Base-by-base conservation (phyloP, 371 early-diverging fungal species). In the Pancytospora philotis region DNA sequence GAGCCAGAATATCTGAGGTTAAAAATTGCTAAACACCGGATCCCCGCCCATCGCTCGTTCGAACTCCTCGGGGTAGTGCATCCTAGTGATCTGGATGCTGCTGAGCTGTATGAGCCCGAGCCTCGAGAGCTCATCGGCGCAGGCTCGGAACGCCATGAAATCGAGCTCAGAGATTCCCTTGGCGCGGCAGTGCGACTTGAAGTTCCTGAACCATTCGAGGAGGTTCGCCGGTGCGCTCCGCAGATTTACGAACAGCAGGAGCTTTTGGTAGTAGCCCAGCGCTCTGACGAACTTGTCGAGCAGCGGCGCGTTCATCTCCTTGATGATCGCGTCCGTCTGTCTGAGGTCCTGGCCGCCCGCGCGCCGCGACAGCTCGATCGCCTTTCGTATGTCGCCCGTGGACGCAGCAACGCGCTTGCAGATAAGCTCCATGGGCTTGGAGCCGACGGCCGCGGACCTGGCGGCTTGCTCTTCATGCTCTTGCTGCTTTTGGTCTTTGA, bases 321-420 rank as follows among this genome's bases (percentile, higher is more conserved):
- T 66, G 65, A 73, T 62, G 66, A 63, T 32, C 31, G 49, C 51
- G 52, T 72, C 50, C 63, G 69, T 25, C 65, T 62, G 36, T 51
- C 53, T 32, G 58, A 62, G 4, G 65, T 71, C 25, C 3, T 53
- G 62, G 16, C 22, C 72, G 34, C 73, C 70, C 50, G 52, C 45
- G 0, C 62, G 62, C 30, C 30, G 34, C 59, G 51, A 31, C 22
- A 63, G 52, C 16, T 95, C 94, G 62, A 92, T 80, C 0, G 90
- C 91, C 16, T 92, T 85, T 38, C 98, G 85, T 27, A 93, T 93
- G 83, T 97, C 98, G 0, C 96, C 96, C 52, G 89, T 88, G 2
- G 95, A 88, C 0, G 90, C 86, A 62, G 90, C 88, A 1, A 95
- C 90, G 79, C 91, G 91, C 45, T 91, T 87, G 0, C 95, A 88